phyloP scores from a whole-genome alignment of 352 stramenopile genomes.

The Peronosclerospora sorghi region DNA sequence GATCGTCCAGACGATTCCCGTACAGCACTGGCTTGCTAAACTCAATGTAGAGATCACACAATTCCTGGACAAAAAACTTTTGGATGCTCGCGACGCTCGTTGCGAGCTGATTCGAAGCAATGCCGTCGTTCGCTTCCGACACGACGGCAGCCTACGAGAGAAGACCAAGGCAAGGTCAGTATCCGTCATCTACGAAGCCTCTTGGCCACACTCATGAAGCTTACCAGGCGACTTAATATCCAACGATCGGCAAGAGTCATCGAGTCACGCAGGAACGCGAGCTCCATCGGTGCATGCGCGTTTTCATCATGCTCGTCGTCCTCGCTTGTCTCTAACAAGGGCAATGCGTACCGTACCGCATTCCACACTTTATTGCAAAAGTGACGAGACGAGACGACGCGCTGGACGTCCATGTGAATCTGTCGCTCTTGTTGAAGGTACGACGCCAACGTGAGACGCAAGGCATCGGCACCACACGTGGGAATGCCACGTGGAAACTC shows the following conservation, averaged over 20 bases:
- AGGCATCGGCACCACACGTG: slow-evolving; percentile 94
- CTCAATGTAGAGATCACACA: slow-evolving; percentile 85
- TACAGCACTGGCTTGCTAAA: slow-evolving; percentile 81
- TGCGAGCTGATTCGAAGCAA: slow-evolving; percentile 59
- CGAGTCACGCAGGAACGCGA: slow-evolving; percentile 19
- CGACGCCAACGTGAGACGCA: slow-evolving; percentile 94
- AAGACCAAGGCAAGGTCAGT: slow-evolving; percentile 2
- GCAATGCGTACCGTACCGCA: slow-evolving; percentile 63
- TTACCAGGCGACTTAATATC: slow-evolving; percentile 78
- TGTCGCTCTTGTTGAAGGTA: slow-evolving; percentile 87
- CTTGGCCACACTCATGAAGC: background rate
- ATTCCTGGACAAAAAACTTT: slow-evolving; percentile 77
- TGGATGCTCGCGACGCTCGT: slow-evolving; percentile 58
- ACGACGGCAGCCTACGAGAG: slow-evolving; percentile 39
- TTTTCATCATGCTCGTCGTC: background rate
- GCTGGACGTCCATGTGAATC: slow-evolving; percentile 84
- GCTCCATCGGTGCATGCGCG: slow-evolving; percentile 3
- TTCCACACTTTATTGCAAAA: slow-evolving; percentile 89
- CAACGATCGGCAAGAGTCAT: slow-evolving; percentile 68
- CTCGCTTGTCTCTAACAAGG: slow-evolving; percentile 31
- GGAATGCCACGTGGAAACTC: slow-evolving; percentile 99
- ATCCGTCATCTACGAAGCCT: background rate
- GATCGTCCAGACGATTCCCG: slow-evolving; percentile 45
- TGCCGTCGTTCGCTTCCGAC: slow-evolving; percentile 43
- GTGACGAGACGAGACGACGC: slow-evolving; percentile 72